A percentile compares a stretch with the other conserved stretches of the same genome.
Conservation (phyloP, 768 basidiomycete species). For the Brasilioporus rufonigricans region DNA sequence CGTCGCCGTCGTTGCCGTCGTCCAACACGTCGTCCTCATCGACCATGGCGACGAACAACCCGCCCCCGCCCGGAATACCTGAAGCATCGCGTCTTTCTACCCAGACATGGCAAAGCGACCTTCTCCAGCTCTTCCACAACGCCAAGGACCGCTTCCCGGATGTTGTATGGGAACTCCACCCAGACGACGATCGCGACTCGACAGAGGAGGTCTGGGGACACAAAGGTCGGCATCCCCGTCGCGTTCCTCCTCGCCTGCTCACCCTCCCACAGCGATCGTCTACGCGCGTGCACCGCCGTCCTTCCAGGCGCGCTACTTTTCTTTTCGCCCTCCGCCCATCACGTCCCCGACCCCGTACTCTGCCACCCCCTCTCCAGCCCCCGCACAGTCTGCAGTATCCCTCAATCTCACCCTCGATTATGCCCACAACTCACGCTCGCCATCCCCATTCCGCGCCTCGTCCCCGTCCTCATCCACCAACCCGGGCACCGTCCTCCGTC, state of each 20-base stretch:
- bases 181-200: slow-evolving; percentile 48
- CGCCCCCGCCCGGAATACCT: slow-evolving; percentile 30
- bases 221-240: slow-evolving; percentile 62
- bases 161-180: slow-evolving; percentile 86
- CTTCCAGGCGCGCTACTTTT: slow-evolving; percentile 89
- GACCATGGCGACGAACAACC: slow-evolving; percentile 27
- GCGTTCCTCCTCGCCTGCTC: not conserved
- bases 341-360: slow-evolving; percentile 50
- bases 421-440: slow-evolving; percentile 40
- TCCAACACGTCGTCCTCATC: slow-evolving; percentile 24
- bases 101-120: slow-evolving; percentile 76
- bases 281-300: slow-evolving; percentile 92
- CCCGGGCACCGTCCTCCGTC: slow-evolving; percentile 49
- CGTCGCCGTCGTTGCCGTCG: slow-evolving; percentile 18
- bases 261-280: slow-evolving; percentile 66
- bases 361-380: slow-evolving; percentile 48
- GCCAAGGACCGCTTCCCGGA: slow-evolving; percentile 96
- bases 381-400: slow-evolving; percentile 61
- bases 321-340: slow-evolving; percentile 60
- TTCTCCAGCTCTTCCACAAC: slow-evolving; percentile 70
- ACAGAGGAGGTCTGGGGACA: slow-evolving; percentile 82
- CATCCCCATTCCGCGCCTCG: slow-evolving; percentile 43
- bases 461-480: slow-evolving; percentile 48
- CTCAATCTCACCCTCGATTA: slow-evolving; percentile 47
- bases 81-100: slow-evolving; percentile 72